Percentiles rank a stretch among this genome's conserved stretches.
Conservation (phyloP, 352 stramenopile species). For the Ophiocytium majus region DNA sequence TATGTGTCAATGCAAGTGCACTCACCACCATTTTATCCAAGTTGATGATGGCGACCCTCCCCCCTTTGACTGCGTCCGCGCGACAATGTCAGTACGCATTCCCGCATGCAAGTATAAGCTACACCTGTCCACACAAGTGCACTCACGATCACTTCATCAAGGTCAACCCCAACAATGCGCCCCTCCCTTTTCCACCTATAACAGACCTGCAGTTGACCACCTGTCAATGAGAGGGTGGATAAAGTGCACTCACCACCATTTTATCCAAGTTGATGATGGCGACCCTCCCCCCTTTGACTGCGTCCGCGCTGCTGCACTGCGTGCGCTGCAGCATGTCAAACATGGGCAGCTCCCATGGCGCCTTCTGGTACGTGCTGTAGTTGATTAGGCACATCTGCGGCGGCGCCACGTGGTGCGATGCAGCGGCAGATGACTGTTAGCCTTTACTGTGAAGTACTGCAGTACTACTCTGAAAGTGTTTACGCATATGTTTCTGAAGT, state of each 20-base stretch:
- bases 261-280: not conserved
- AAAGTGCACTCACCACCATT: constrained; percentile 1
- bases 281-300: not conserved
- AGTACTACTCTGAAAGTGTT: too few species aligned
- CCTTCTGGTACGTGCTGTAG: constrained; percentile 35
- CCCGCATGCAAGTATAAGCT: too few species aligned
- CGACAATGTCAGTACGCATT: too few species aligned
- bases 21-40: not conserved
- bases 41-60: not conserved
- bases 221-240: too few species aligned
- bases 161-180: too few species aligned
- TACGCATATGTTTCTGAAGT: too few species aligned
- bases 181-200: too few species aligned
- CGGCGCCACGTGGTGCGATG: not conserved
- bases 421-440: not conserved
- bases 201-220: too few species aligned
- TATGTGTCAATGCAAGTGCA: too few species aligned
- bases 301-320: not conserved
- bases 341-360: constrained; percentile 48
- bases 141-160: too few species aligned
- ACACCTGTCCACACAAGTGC: too few species aligned
- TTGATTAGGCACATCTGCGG: constrained; percentile 34
- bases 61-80: not conserved
- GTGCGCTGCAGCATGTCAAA: constrained; percentile 31
- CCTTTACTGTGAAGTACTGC: too few species aligned